These are phyloP conservation scores for Golubevia pallescens DNA, from an alignment of 1,284 basidiomycete genomes.

Conservation along the genomic window DNA sequence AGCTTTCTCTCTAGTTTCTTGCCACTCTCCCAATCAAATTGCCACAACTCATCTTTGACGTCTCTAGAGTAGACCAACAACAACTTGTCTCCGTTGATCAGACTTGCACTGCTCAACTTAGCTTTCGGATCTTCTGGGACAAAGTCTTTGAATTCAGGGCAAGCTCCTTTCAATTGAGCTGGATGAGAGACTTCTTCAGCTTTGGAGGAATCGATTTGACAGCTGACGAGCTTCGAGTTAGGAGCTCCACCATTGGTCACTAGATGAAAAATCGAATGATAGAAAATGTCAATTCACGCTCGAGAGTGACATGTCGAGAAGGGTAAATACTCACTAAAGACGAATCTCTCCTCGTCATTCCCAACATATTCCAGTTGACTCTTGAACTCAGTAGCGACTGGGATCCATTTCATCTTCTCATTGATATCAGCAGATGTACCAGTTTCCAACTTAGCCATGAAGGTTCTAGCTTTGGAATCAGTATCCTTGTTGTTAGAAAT, in stretches of 20 bases:
- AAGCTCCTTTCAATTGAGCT: slow-evolving; percentile 28
- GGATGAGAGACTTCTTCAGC: slow-evolving; percentile 34
- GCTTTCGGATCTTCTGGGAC: slow-evolving; percentile 50
- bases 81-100: slow-evolving; percentile 51
- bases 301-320: no score
- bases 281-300: no score
- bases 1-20: slow-evolving; percentile 43
- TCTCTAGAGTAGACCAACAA: slow-evolving; percentile 52
- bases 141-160: slow-evolving; percentile 32
- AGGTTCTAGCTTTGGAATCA: slow-evolving; percentile 47
- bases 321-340: slow-evolving; percentile 32
- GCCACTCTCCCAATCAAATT: slow-evolving; percentile 47
- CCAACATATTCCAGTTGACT: slow-evolving; percentile 44
- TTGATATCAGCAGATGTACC: slow-evolving; percentile 13
- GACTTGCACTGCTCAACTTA: slow-evolving; percentile 28
- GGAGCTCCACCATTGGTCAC: slow-evolving; percentile 55
- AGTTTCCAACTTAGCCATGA: slow-evolving; percentile 28
- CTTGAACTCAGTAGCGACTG: slow-evolving; percentile 44
- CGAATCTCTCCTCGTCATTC: slow-evolving; percentile 52
- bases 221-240: slow-evolving; percentile 50
- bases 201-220: slow-evolving; percentile 26
- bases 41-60: slow-evolving; percentile 61
- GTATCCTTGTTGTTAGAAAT: slow-evolving; percentile 52
- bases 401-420: slow-evolving; percentile 40
- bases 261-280: not conserved